A percentile compares a stretch with the other conserved stretches of the same genome.
phyloP scores from a whole-genome alignment of 2,329 filamentous ascomycete species.

The Verticillium alfalfae region DNA sequence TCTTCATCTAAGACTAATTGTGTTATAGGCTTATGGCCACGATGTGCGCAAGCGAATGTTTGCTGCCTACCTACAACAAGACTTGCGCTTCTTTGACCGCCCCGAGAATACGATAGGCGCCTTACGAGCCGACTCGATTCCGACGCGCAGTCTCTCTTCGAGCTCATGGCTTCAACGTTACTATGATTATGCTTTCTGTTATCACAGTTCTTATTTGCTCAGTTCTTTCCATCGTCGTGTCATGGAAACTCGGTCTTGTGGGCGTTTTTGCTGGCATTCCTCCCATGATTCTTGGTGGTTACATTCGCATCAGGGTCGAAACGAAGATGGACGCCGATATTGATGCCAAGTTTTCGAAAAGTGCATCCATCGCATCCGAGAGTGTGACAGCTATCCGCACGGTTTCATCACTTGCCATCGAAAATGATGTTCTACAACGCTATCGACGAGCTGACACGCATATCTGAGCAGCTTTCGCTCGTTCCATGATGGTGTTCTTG shows the following conservation, averaged over 20 bases:
- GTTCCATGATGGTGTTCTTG: constrained; percentile 17
- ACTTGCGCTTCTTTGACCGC: constrained; percentile 34
- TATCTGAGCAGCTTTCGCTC: constrained; percentile 7
- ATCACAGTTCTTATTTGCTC: constrained; percentile 31
- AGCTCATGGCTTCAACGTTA: constrained; percentile 37
- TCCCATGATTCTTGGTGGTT: constrained; percentile 32
- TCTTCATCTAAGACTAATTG: too few relatives aligned
- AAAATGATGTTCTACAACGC: constrained; percentile 22
- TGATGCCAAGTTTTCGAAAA: constrained; percentile 27
- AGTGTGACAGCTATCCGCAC: constrained; percentile 38
- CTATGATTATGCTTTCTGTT: constrained; percentile 31
- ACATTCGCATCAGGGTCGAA: constrained; percentile 34
- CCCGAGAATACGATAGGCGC: constrained; percentile 25
- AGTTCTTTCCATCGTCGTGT: constrained; percentile 31
- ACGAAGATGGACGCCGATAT: constrained; percentile 27
- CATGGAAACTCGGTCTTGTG: constrained; percentile 40
- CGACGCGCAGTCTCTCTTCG: constrained; percentile 33
- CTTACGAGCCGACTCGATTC: constrained; percentile 22
- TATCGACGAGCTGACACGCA: constrained; percentile 21
- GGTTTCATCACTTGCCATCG: constrained; percentile 30
- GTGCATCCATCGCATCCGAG: constrained; percentile 39
- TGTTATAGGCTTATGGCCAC: too few relatives aligned
- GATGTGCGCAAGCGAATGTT: constrained; percentile 9
- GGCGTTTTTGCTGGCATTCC: constrained; percentile 34
- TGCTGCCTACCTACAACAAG: constrained; percentile 24